Evolutionary conservation across 352 stramenopile genomes (phyloP), one percentile per base, ranked within the genome.

Genomic region (Phytophthora uliginosa): DNA sequence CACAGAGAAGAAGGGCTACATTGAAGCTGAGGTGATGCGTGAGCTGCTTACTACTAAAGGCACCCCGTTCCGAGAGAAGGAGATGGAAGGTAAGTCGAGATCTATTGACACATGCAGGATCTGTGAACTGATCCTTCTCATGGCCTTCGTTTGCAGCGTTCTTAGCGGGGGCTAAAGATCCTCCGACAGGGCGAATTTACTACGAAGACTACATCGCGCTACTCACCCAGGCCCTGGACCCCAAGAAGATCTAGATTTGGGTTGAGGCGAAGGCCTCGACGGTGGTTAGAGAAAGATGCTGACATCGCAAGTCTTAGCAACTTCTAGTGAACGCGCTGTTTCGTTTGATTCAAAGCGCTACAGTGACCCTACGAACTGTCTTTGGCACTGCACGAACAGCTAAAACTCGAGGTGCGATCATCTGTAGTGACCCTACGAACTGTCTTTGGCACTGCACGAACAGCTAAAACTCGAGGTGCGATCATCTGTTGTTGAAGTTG

Each of bases 151-250:
- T 22, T 40, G 31, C 53, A 92, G 84, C 86, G 1, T 98, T 98
- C 67, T 71, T 98, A 57, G 82, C 79, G 20, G 86, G 84, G 1
- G 87, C 91, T 5, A 96, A 96, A 63, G 93, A 98, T 52, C 73
- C 88, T 8, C 76, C 94, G n/a, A 97, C 90, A 4, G 92, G 91
- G 5, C 80, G 85, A 36, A 95, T 98, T 53, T 98, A 98, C 80
- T 98, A 97, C 64, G 93, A 98, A 78, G 93, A 98, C 71, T 98
- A 97, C 74, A 96, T 98, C 53, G 89, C 91, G 17, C 69, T 95
- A 61, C 72, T 97, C 40, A 85, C 76, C 22, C 82, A 89, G 38
- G 84, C 90, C 15, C 63, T 85, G 7, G 75, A 90, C 31, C 73
- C 76, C 10, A 90, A 85, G 60, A 77, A 78, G 18, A 40, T 62